phyloP scores from a whole-genome alignment of 163 green algal species.

The Coccomyxa subellipsoidea region DNA sequence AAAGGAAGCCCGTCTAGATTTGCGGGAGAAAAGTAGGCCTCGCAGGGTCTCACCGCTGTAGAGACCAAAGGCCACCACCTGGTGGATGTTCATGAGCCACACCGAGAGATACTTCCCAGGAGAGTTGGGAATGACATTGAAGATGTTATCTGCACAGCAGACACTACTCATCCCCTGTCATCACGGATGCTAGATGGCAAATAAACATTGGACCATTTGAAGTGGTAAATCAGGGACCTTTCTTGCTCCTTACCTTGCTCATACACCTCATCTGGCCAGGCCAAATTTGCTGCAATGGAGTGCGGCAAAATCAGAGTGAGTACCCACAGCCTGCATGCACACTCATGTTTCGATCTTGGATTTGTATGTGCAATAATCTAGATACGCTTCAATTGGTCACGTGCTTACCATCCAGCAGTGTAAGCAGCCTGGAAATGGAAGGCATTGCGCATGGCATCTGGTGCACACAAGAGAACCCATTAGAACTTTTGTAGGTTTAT shows the following conservation, averaged over 20 bases:
- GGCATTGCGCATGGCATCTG: background rate
- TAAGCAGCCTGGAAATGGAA: background rate
- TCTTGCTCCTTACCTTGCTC: background rate
- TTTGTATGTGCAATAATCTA: background rate
- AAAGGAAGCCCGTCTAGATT: background rate
- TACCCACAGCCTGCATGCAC: background rate
- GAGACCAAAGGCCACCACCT: background rate
- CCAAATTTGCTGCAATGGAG: background rate
- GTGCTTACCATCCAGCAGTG: background rate
- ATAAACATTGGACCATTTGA: background rate
- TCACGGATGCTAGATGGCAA: background rate
- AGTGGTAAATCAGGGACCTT: background rate
- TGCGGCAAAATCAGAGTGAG: slow-evolving; percentile 3
- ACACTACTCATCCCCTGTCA: too few species aligned
- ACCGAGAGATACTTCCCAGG: background rate
- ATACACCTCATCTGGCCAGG: background rate
- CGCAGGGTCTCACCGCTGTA: background rate
- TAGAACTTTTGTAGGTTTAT: too few species aligned
- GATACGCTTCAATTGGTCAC: background rate
- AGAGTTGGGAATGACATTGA: background rate
- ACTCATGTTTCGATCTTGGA: background rate
- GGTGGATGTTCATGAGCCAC: slow-evolving; percentile 3
- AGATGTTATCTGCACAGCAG: background rate
- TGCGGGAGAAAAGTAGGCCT: background rate
- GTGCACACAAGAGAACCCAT: background rate